phyloP scores from a whole-genome alignment of 2,329 filamentous ascomycete genomes.

The Xylariaceae sp. region DNA sequence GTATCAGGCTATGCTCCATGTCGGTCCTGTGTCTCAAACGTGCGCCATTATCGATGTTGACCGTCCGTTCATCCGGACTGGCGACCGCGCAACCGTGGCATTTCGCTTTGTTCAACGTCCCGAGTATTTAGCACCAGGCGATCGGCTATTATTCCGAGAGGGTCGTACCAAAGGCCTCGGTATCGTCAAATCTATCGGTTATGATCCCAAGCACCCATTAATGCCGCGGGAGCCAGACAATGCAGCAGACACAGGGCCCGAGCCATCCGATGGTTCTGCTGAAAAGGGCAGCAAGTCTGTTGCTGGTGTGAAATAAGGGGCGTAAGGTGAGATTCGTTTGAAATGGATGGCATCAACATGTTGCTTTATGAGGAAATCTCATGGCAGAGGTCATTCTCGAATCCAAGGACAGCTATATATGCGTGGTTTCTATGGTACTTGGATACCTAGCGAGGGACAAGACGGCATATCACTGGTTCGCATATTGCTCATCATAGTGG shows the following conservation, averaged over 20 bases:
- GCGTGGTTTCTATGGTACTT: too few relatives aligned
- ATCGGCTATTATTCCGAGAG: slow-evolving; percentile 88
- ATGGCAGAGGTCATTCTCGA: too few relatives aligned
- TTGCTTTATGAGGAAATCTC: too few relatives aligned
- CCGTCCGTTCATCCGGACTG: slow-evolving; percentile 88
- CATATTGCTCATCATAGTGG: too few relatives aligned
- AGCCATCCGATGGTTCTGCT: slow-evolving; percentile 9
- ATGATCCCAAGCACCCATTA: slow-evolving; percentile 61
- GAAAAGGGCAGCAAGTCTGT: slow-evolving; percentile 11
- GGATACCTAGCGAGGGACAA: too few relatives aligned
- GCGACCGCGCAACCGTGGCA: slow-evolving; percentile 88
- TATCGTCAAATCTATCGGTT: slow-evolving; percentile 88
- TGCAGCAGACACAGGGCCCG: not conserved
- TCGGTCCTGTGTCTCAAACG: slow-evolving; percentile 90
- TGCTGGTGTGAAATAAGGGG: slow-evolving; percentile 15
- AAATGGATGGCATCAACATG: too few relatives aligned
- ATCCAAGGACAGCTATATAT: too few relatives aligned
- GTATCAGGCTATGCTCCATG: slow-evolving; percentile 97
- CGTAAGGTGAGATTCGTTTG: too few relatives aligned
- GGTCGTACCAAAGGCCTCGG: slow-evolving; percentile 92
- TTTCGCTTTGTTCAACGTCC: slow-evolving; percentile 93
- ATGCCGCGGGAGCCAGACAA: slow-evolving; percentile 7
- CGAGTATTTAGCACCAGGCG: slow-evolving; percentile 85
- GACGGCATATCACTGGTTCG: too few relatives aligned
- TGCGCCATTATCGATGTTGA: slow-evolving; percentile 98